Evolutionary conservation across 495 filamentous ascomycete species (phyloP).

Genomic region (Aspergillus homomorphus): DNA sequence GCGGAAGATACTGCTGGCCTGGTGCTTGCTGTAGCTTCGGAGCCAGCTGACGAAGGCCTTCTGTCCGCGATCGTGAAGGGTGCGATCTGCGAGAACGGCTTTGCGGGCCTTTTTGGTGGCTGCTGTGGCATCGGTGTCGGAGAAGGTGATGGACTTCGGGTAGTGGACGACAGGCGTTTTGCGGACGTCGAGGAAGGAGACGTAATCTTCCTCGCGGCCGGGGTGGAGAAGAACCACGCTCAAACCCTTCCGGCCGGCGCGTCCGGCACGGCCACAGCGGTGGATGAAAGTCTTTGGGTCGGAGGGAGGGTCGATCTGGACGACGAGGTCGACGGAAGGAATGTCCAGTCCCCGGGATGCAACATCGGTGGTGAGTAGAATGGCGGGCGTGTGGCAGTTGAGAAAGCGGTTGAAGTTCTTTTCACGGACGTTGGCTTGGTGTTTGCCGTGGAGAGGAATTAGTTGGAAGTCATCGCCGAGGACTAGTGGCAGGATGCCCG

Average conservation of each 20-base stretch:
- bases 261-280: constrained; percentile 86
- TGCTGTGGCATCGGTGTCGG: constrained; percentile 53
- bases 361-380: constrained; percentile 86
- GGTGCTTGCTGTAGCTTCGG: constrained; percentile 84
- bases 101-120: constrained; percentile 57
- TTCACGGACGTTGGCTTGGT: constrained; percentile 69
- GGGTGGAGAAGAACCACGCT: constrained; percentile 82
- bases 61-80: constrained; percentile 82
- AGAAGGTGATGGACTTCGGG: constrained; percentile 46
- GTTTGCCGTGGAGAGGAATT: constrained; percentile 86
- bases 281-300: constrained; percentile 96
- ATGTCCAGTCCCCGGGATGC: constrained; percentile 89
- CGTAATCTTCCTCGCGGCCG: constrained; percentile 83
- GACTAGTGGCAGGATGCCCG: constrained; percentile 68
- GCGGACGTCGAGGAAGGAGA: constrained; percentile 80
- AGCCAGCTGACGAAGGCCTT: constrained; percentile 92
- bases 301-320: constrained; percentile 87
- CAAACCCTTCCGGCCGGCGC: constrained; percentile 81
- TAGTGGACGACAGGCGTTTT: constrained; percentile 79
- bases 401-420: constrained; percentile 81
- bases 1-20: constrained; percentile 87
- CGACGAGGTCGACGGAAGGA: constrained; percentile 88
- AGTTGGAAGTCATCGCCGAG: constrained; percentile 58
- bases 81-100: constrained; percentile 67
- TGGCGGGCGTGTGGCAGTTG: constrained; percentile 59